Conservation (phyloP, 2,329 filamentous ascomycete species). For the Talaromyces sp. region DNA sequence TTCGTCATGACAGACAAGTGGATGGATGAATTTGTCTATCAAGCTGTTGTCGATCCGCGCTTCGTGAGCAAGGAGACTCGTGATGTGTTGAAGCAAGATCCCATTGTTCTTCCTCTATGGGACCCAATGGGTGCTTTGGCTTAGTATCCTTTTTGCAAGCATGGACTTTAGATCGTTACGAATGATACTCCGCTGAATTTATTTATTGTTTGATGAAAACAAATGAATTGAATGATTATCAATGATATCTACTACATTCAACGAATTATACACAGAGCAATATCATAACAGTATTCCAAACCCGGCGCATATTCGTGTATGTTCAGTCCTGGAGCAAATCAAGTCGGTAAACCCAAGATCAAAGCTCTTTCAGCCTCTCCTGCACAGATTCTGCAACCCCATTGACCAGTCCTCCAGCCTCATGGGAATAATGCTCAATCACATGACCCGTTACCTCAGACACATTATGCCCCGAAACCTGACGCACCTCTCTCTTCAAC, state of each 20-base stretch:
- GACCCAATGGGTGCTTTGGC: slow-evolving; percentile 76
- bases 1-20: slow-evolving; percentile 83
- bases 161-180: background rate
- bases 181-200: background rate
- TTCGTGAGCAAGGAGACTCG: slow-evolving; percentile 63
- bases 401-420: background rate
- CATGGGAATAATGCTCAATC: background rate
- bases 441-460: slow-evolving; percentile 7
- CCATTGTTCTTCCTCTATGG: slow-evolving; percentile 71
- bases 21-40: slow-evolving; percentile 80
- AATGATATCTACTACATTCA: background rate
- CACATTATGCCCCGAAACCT: slow-evolving; percentile 10
- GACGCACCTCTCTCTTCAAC: slow-evolving; percentile 1
- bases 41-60: slow-evolving; percentile 75
- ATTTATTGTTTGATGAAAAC: too few relatives aligned
- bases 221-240: background rate
- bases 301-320: background rate
- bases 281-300: background rate
- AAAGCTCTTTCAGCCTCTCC: background rate
- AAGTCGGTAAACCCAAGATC: background rate
- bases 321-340: background rate
- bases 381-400: slow-evolving; percentile 2
- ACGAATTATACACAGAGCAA: background rate
- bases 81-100: slow-evolving; percentile 67
- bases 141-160: slow-evolving; percentile 28